Conservation (phyloP, 805 yeast species). For the Scheffersomyces lignosus region DNA sequence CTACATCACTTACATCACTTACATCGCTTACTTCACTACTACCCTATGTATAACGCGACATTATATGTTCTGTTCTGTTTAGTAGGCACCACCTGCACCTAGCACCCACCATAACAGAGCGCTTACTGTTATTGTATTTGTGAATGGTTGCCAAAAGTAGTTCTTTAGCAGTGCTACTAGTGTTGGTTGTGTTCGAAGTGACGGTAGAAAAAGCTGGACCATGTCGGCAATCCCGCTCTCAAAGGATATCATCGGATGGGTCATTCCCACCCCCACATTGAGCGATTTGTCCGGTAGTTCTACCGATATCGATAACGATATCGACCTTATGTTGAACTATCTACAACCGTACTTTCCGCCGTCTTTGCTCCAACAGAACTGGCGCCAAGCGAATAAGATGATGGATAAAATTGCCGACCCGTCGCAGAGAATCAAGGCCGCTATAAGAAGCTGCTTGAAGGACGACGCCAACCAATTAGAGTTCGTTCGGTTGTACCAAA, state of each 20-base stretch:
- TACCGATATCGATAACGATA: conserved; percentile 35
- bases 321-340: conserved; percentile 33
- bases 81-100: no score
- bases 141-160: no score
- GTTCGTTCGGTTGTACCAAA: conserved; percentile 32
- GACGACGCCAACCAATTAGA: conserved; percentile 32
- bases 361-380: neutral
- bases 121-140: no score
- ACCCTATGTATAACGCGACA: no score
- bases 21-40: no score
- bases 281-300: conserved; percentile 7
- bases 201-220: no score
- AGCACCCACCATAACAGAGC: no score
- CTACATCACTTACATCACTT: no score
- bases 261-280: conserved; percentile 9
- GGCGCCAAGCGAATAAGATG: conserved; percentile 1
- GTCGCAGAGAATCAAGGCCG: conserved; percentile 34
- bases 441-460: conserved; percentile 37
- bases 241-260: neutral
- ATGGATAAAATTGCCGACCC: conserved; percentile 20
- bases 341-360: conserved; percentile 29
- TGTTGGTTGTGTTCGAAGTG: no score
- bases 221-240: neutral
- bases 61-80: no score
- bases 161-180: no score